phyloP scores from a whole-genome alignment of 768 basidiomycete genomes.

The Boletellus ananas region DNA sequence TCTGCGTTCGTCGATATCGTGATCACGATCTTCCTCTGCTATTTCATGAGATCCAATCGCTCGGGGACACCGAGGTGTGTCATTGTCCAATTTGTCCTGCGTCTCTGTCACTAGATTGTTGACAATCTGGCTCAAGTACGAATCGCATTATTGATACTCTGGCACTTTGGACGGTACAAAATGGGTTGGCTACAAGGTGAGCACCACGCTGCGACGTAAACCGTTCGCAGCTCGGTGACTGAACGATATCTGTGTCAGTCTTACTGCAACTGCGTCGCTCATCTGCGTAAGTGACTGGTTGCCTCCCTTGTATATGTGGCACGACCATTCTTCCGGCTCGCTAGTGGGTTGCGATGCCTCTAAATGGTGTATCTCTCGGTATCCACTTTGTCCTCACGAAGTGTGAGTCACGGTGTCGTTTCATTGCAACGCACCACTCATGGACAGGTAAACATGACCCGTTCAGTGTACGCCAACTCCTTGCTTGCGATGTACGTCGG shows the following conservation, averaged over 20 bases:
- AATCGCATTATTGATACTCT: conserved; percentile 20
- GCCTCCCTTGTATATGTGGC: neutral
- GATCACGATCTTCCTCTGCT: conserved; percentile 42
- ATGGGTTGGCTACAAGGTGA: conserved; percentile 22
- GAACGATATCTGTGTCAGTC: conserved; percentile 3
- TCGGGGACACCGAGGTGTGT: conserved; percentile 35
- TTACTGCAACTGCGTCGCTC: conserved; percentile 13
- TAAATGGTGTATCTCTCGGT: conserved; percentile 24
- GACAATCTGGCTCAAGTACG: conserved; percentile 9
- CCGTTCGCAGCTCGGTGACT: neutral
- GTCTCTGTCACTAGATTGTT: neutral
- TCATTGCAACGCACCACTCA: neutral
- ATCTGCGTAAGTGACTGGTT: conserved; percentile 14
- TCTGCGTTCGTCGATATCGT: conserved; percentile 45
- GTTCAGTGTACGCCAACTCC: conserved; percentile 25
- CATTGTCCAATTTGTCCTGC: neutral
- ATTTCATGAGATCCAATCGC: conserved; percentile 38
- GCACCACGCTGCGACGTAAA: neutral
- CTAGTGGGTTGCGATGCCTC: conserved; percentile 21
- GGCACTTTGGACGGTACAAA: conserved; percentile 21
- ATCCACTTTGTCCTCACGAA: conserved; percentile 23
- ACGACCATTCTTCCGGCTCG: neutral
- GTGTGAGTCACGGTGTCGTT: conserved; percentile 7
- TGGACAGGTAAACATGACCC: neutral
- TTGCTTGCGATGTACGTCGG: conserved; percentile 23